phyloP scores from a whole-genome alignment of 108 stramenopile species.

The Cyclotella atomus region DNA sequence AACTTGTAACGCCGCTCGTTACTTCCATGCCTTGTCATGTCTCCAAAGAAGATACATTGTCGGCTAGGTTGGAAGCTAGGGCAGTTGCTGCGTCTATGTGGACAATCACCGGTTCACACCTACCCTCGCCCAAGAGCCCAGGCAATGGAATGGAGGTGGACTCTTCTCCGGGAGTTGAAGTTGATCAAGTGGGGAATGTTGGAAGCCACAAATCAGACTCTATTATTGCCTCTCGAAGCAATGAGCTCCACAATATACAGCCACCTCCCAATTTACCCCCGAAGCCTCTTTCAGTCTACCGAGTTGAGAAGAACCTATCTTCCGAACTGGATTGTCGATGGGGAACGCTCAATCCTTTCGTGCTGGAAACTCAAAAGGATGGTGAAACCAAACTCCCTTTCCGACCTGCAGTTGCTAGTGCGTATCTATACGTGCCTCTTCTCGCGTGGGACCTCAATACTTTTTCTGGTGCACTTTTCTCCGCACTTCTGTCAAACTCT shows the following conservation, averaged over 20 bases:
- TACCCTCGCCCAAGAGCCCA: constrained; percentile 5
- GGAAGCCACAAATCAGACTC: constrained; percentile 26
- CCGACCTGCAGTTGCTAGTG: constrained; percentile 79
- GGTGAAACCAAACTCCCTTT: constrained; percentile 47
- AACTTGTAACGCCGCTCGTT: constrained; percentile 69
- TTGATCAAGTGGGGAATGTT: constrained; percentile 35
- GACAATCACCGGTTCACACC: constrained; percentile 70
- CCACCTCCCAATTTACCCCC: constrained; percentile 31
- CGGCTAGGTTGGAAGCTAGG: constrained; percentile 80
- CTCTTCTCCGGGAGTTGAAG: constrained; percentile 67
- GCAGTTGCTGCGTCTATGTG: constrained; percentile 86
- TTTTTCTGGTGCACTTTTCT: constrained; percentile 82
- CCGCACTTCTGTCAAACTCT: constrained; percentile 60
- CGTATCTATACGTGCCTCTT: constrained; percentile 82
- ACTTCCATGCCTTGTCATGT: constrained; percentile 80
- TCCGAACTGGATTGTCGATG: constrained; percentile 50
- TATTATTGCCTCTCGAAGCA: constrained; percentile 22
- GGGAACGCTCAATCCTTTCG: constrained; percentile 75
- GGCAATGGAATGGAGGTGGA: constrained; percentile 25
- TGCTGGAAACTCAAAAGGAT: constrained; percentile 12
- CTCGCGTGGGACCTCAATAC: constrained; percentile 90
- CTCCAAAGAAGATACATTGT: constrained; percentile 75
- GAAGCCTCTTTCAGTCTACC: constrained; percentile 42
- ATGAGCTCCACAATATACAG: constrained; percentile 9
- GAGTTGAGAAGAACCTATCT: constrained; percentile 33